A percentile compares a stretch with the other conserved stretches of the same genome.
Conservation (phyloP, 2,329 filamentous ascomycete species). For the Diaporthe ampelina region DNA sequence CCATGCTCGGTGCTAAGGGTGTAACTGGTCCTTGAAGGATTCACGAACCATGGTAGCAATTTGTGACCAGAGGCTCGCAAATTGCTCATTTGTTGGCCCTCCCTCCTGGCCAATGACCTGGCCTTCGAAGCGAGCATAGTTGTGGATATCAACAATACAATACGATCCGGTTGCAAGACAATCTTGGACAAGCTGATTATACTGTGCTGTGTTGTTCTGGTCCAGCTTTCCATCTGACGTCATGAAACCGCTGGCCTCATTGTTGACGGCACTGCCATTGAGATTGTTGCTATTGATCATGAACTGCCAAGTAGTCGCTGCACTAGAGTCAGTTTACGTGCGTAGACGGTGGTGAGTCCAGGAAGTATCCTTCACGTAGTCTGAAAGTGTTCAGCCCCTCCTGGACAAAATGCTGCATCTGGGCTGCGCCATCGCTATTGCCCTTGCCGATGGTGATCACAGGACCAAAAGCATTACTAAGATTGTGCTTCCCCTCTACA, state of each 20-base stretch:
- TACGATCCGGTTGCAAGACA: slow-evolving; percentile 69
- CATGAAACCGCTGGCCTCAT: slow-evolving; percentile 16
- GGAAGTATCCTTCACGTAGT: slow-evolving; percentile 48
- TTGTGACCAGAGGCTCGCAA: slow-evolving; percentile 70
- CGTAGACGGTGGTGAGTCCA: not conserved
- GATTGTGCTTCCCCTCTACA: slow-evolving; percentile 53
- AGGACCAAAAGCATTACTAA: slow-evolving; percentile 51
- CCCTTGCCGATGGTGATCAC: slow-evolving; percentile 46
- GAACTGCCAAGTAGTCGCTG: slow-evolving; percentile 68
- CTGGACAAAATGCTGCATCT: slow-evolving; percentile 71
- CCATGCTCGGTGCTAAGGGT: not conserved
- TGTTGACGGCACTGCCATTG: slow-evolving; percentile 53
- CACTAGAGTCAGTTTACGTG: not conserved
- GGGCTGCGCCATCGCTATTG: slow-evolving; percentile 56
- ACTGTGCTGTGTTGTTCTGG: slow-evolving; percentile 61
- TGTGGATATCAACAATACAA: slow-evolving; percentile 73
- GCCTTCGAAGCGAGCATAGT: slow-evolving; percentile 72
- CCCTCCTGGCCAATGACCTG: slow-evolving; percentile 77
- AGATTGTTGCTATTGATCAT: slow-evolving; percentile 65
- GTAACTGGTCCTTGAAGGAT: not conserved
- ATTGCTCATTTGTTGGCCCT: slow-evolving; percentile 73
- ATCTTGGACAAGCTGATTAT: slow-evolving; percentile 68
- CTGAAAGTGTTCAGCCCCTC: slow-evolving; percentile 69
- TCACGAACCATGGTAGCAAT: slow-evolving; percentile 62
- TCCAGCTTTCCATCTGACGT: slow-evolving; percentile 61